phyloP scores from a whole-genome alignment of 345 rosid genomes.

The Balakata baccata region DNA sequence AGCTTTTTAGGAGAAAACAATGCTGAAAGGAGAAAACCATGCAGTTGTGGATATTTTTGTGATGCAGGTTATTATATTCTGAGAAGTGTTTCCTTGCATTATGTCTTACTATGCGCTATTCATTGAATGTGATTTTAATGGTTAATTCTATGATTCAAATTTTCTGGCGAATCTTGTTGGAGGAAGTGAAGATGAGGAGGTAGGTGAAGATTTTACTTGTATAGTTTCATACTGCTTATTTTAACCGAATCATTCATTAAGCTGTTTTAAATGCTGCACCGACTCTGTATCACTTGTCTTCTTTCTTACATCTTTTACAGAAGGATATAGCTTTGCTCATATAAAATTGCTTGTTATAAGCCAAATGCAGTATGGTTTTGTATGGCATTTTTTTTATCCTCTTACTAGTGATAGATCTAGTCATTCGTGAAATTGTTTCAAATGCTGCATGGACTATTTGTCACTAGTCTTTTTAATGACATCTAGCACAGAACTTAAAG shows the following conservation, averaged over 20 bases:
- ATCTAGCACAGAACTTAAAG: not conserved
- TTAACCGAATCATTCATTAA: not conserved
- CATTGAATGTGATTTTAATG: not conserved
- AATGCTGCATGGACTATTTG: too few species aligned
- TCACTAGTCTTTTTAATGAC: not conserved
- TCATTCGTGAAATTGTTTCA: too few species aligned
- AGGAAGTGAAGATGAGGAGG: not conserved
- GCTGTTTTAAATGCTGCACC: not conserved
- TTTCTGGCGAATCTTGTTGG: not conserved
- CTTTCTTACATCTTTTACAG: too few species aligned
- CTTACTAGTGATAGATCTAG: too few species aligned
- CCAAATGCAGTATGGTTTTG: too few species aligned
- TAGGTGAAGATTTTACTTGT: not conserved
- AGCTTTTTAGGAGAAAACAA: not conserved
- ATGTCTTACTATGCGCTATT: not conserved
- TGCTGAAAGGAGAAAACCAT: not conserved
- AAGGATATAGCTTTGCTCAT: too few species aligned
- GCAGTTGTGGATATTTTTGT: not conserved
- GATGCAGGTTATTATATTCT: not conserved
- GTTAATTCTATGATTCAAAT: not conserved
- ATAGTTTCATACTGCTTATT: not conserved
- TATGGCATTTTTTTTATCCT: too few species aligned
- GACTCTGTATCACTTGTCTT: not conserved
- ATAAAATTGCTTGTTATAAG: too few species aligned
- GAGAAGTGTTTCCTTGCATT: not conserved